Evolutionary conservation across 1,139 yeast genomes (phyloP).

Genomic region (Pichia sp.): DNA sequence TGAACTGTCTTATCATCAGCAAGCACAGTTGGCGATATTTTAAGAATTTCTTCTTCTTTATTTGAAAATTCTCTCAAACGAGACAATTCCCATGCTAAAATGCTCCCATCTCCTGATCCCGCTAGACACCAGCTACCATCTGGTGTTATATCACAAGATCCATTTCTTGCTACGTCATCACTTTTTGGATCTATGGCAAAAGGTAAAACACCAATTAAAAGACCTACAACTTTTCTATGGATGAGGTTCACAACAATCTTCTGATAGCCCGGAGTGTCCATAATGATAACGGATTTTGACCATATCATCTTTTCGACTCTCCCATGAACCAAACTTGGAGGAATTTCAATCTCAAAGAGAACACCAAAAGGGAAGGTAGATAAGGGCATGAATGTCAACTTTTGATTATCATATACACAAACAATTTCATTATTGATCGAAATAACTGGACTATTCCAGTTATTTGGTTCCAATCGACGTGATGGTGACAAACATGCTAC

Average conservation of each 20-base stretch:
- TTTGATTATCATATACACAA: slow-evolving; percentile 6
- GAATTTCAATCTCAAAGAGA: no score
- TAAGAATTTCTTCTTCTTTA: neutral
- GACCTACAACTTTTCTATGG: slow-evolving; percentile 35
- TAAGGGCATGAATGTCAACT: no score
- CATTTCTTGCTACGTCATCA: slow-evolving; percentile 14
- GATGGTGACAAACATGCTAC: slow-evolving; percentile 42
- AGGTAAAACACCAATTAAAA: neutral
- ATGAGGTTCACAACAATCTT: slow-evolving; percentile 20
- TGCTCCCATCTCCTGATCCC: slow-evolving; percentile 51
- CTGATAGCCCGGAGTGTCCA: slow-evolving; percentile 29
- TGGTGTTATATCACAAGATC: slow-evolving; percentile 46
- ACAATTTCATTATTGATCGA: no score
- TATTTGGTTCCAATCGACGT: no score
- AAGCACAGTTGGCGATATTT: slow-evolving; percentile 2
- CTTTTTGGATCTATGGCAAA: neutral
- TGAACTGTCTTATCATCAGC: slow-evolving; percentile 2
- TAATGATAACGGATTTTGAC: slow-evolving; percentile 5
- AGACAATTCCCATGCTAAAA: slow-evolving; percentile 55
- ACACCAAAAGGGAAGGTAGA: no score
- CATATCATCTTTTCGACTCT: slow-evolving; percentile 10
- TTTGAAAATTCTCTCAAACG: neutral
- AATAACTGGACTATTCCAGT: no score
- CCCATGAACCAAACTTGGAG: neutral
- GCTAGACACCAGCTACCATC: slow-evolving; percentile 70